Conservation (phyloP, 2,329 filamentous ascomycete genomes). For the Diaporthe sp. region DNA sequence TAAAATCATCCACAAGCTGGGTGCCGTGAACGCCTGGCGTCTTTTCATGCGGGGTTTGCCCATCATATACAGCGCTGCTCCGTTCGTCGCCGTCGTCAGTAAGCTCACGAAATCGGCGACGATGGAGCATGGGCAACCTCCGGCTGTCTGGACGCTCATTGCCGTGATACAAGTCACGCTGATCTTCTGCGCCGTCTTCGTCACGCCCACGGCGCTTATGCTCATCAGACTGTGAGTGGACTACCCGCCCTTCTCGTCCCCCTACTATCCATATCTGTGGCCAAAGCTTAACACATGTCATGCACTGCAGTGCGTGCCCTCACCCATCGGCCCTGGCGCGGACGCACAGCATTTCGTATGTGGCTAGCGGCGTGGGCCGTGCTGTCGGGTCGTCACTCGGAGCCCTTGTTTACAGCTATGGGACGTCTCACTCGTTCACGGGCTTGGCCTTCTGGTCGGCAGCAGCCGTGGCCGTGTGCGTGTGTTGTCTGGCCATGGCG, state of each 20-base stretch:
- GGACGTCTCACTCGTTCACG: slow-evolving; percentile 21
- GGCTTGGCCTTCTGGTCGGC: slow-evolving; percentile 25
- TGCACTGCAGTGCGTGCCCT: background rate
- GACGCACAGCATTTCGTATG: slow-evolving; percentile 23
- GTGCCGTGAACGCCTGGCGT: slow-evolving; percentile 9
- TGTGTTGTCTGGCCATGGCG: slow-evolving; percentile 3
- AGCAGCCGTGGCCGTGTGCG: slow-evolving; percentile 3
- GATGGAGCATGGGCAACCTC: slow-evolving; percentile 1
- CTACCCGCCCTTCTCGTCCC: no score
- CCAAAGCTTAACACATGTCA: background rate
- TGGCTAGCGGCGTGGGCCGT: background rate
- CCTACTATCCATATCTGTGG: background rate
- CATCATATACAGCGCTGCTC: slow-evolving; percentile 13
- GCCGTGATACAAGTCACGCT: slow-evolving; percentile 10
- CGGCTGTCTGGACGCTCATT: slow-evolving; percentile 12
- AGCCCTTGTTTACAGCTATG: slow-evolving; percentile 24
- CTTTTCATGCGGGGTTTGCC: slow-evolving; percentile 17
- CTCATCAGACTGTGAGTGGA: slow-evolving; percentile 2
- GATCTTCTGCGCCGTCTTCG: slow-evolving; percentile 22
- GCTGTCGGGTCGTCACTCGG: slow-evolving; percentile 11
- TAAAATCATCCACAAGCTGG: slow-evolving; percentile 17
- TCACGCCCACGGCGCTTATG: slow-evolving; percentile 25
- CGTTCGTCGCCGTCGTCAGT: slow-evolving; percentile 14
- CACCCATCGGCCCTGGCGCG: slow-evolving; percentile 24
- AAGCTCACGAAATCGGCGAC: slow-evolving; percentile 11